Evolutionary conservation across 2,329 filamentous ascomycete genomes (phyloP).

Genomic region (Dothidotthia symphoricarpi): DNA sequence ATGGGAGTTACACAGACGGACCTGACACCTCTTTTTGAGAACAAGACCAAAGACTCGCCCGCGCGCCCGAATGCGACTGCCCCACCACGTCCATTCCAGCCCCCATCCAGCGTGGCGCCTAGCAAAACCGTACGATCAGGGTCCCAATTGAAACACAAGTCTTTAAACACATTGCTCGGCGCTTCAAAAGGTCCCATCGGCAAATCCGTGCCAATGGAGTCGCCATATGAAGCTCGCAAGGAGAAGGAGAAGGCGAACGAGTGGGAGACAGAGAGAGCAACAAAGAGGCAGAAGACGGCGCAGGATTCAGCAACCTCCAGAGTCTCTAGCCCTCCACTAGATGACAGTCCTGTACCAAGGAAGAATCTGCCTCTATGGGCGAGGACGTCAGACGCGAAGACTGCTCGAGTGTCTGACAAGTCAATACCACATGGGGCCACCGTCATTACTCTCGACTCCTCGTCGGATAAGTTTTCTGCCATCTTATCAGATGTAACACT

Average conservation of each 20-base stretch:
- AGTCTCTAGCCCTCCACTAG: constrained; percentile 17
- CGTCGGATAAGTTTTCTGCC: constrained; percentile 22
- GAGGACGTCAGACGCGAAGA: constrained; percentile 25
- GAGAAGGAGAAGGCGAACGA: constrained; percentile 31
- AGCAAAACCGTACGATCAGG: constrained; percentile 11
- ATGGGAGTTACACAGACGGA: constrained; percentile 75
- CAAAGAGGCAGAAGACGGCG: constrained; percentile 42
- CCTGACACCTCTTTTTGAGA: constrained; percentile 71
- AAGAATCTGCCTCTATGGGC: constrained; percentile 21
- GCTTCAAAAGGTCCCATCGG: constrained; percentile 63
- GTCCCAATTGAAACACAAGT: constrained; percentile 54
- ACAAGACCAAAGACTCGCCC: constrained; percentile 52
- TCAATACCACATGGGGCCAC: constrained; percentile 27
- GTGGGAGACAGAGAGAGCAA: constrained; percentile 33
- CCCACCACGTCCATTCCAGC: constrained; percentile 18
- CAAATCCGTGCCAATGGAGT: constrained; percentile 59
- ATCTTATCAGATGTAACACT: constrained; percentile 26
- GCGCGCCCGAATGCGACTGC: constrained; percentile 18
- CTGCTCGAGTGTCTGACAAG: constrained; percentile 12
- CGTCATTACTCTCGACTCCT: constrained; percentile 40
- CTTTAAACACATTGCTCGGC: constrained; percentile 64
- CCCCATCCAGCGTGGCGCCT: constrained; percentile 18
- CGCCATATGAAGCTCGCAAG: constrained; percentile 61
- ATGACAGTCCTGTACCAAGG: constrained; percentile 10
- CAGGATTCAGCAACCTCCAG: constrained; percentile 9